phyloP scores from a whole-genome alignment of 192 early-diverging fungal genomes.

The Backusella morwellensis region DNA sequence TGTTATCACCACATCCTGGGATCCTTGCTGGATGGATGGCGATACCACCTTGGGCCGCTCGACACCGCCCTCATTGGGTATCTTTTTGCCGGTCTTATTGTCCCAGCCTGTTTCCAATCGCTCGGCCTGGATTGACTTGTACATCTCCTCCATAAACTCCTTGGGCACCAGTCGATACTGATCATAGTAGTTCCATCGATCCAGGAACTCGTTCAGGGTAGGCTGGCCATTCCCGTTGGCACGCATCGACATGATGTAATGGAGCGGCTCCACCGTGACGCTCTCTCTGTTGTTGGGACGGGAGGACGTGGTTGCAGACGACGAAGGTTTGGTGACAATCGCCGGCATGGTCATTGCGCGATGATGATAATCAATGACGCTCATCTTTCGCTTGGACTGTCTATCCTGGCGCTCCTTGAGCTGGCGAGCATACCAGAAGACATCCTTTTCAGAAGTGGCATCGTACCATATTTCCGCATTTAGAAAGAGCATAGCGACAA shows the following conservation, averaged over 20 bases:
- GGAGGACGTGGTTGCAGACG: background rate
- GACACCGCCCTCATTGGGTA: background rate
- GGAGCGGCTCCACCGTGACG: slow-evolving; percentile 17
- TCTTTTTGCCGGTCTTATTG: slow-evolving; percentile 9
- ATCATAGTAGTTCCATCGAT: slow-evolving; percentile 33
- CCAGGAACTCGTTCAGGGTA: slow-evolving; percentile 22
- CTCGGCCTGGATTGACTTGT: slow-evolving; percentile 40
- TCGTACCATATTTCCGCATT: slow-evolving; percentile 61
- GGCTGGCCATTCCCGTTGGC: background rate
- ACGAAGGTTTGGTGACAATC: background rate
- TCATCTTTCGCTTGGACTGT: slow-evolving; percentile 11
- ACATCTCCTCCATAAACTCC: slow-evolving; percentile 42
- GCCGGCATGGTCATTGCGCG: background rate
- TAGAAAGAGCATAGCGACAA: slow-evolving; percentile 60
- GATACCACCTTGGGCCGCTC: slow-evolving; percentile 9
- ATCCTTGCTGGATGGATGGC: background rate
- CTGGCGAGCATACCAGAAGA: slow-evolving; percentile 36
- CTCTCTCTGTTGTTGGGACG: background rate
- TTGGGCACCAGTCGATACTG: slow-evolving; percentile 31
- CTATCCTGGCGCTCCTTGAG: slow-evolving; percentile 28
- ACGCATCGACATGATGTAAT: slow-evolving; percentile 21
- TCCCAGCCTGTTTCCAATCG: slow-evolving; percentile 49
- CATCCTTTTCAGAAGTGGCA: slow-evolving; percentile 36
- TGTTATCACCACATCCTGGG: slow-evolving; percentile 29
- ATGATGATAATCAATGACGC: slow-evolving; percentile 9